Evolutionary conservation across 805 yeast species (phyloP).

Genomic region (Kodamaea hsintzibuensis): DNA sequence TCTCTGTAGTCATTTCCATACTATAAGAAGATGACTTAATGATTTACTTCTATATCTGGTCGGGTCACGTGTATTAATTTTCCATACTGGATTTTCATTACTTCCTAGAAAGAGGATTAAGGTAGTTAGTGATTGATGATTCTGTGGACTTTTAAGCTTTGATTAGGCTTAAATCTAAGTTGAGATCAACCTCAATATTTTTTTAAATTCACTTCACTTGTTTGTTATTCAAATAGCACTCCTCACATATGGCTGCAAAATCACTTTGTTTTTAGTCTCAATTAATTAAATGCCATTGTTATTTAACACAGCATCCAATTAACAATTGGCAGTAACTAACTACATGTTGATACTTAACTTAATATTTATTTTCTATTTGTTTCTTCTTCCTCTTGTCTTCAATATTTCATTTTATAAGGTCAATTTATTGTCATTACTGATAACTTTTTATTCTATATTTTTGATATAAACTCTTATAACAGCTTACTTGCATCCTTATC

Average conservation of each 20-base stretch:
- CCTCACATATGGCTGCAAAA: neutral
- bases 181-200: neutral
- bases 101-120: neutral
- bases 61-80: neutral
- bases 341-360: too few species aligned
- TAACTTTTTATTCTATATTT: neutral
- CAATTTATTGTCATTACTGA: neutral
- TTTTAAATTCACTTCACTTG: neutral
- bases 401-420: too few species aligned
- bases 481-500: neutral
- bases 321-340: too few species aligned
- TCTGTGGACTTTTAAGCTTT: neutral
- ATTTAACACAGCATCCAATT: too few species aligned
- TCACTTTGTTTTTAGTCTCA: neutral
- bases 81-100: neutral
- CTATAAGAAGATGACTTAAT: neutral
- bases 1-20: constrained; percentile 8
- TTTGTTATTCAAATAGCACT: neutral
- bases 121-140: neutral
- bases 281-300: too few species aligned
- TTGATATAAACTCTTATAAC: neutral
- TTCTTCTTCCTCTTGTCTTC: too few species aligned
- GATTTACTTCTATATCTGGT: neutral
- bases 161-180: neutral
- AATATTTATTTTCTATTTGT: too few species aligned